Evolutionary conservation across 257 asterid species (phyloP).

Genomic region (Nicotiana otophora): DNA sequence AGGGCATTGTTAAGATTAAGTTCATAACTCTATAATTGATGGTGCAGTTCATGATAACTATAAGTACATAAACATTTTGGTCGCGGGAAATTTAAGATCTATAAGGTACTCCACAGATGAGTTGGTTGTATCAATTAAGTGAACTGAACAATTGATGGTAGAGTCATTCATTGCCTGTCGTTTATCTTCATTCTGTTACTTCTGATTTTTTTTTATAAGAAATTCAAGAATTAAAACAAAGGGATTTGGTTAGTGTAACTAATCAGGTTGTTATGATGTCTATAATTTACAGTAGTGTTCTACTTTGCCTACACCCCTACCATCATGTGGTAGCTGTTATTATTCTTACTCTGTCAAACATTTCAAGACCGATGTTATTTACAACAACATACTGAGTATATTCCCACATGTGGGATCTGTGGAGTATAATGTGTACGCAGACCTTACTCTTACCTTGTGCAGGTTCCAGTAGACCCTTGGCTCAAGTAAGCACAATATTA

Average conservation of each 20-base stretch:
- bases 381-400: too few relatives aligned
- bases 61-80: neutral
- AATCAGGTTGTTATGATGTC: neutral
- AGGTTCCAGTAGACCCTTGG: too few relatives aligned
- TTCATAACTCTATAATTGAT: too few relatives aligned
- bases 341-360: neutral
- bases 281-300: neutral
- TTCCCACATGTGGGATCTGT: accelerated
- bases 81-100: neutral
- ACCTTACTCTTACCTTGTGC: too few relatives aligned
- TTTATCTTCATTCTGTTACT: too few relatives aligned
- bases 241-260: neutral
- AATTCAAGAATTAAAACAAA: neutral
- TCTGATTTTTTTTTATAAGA: neutral
- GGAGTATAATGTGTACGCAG: too few relatives aligned
- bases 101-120: neutral
- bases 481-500: too few relatives aligned
- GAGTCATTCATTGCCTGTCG: neutral
- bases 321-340: neutral
- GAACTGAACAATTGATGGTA: neutral
- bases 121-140: neutral
- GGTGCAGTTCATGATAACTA: neutral
- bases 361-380: neutral
- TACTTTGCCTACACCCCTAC: neutral
- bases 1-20: neutral